phyloP scores from a whole-genome alignment of 1,284 basidiomycete species.

The Trametes pubescens region DNA sequence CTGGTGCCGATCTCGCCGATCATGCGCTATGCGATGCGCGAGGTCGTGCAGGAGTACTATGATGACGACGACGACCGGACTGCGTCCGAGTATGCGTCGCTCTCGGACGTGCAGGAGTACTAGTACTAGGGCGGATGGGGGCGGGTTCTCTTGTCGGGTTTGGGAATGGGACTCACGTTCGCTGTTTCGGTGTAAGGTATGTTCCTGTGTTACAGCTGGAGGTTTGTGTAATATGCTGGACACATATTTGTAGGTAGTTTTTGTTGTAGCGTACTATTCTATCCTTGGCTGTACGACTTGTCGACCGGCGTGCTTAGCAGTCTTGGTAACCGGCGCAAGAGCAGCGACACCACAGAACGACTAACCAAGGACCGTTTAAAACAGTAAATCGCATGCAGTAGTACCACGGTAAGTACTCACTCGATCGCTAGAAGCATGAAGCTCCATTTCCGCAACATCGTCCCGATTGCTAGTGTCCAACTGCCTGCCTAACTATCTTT shows the following conservation, averaged over 20 bases:
- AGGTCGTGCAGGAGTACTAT: constrained; percentile 81
- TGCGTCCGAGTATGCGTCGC: constrained; percentile 76
- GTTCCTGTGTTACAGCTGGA: not conserved
- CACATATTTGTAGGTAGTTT: not conserved
- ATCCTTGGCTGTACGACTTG: not conserved
- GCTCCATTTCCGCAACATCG: no score
- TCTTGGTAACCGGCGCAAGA: no score
- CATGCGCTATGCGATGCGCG: constrained; percentile 80
- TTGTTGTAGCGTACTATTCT: not conserved
- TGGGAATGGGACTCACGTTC: not conserved
- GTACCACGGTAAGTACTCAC: no score
- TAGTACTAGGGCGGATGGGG: constrained; percentile 40
- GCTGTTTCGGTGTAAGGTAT: not conserved
- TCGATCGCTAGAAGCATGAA: no score
- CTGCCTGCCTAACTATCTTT: no score
- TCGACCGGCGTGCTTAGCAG: no score
- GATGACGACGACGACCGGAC: constrained; percentile 72
- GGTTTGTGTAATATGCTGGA: not conserved
- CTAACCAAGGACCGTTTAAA: no score
- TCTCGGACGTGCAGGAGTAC: constrained; percentile 77
- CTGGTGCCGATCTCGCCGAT: constrained; percentile 78
- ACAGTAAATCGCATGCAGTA: no score
- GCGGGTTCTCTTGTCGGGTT: not conserved
- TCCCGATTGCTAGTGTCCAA: no score
- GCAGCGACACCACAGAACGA: no score